Base-by-base conservation (phyloP, 441 rosid genomes). In the Lepidium campestre region DNA sequence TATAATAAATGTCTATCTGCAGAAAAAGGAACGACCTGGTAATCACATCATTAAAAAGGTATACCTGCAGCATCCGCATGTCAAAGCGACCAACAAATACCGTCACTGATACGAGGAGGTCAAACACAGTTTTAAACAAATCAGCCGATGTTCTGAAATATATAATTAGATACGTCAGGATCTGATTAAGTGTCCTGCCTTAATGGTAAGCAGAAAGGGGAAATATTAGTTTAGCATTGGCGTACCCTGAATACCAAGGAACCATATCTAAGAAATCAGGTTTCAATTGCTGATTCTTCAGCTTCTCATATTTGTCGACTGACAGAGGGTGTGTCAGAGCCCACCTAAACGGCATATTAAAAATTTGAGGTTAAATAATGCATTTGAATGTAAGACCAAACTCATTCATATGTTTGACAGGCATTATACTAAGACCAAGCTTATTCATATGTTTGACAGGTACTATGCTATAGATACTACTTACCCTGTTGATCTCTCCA, bases 1-100 rank as follows among this genome's bases (percentile, higher is more conserved):
- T 32, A 48, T 22, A n/a, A 42, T 13, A 44, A 22, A n/a, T 40
- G 10, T 72, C 31, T 60, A 48, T 20, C 22, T 17, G 18, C 36
- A 22, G 55, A 37, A 57, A 12, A 68, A 47, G 14, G 19, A 49
- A 40, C 40, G 48, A 13, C 29, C 31, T 13, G 41, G 34, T 17
- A 45, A 29, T 61, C 46, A 32, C 39, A 67, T 36, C 45, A 53
- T 40, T 18, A 22, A 65, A 56, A 52, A 65, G 64, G 37, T 23
- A 57, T 59, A 92, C 99, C 97, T 95, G 99, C 96, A 95, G 94
- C 99, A 95, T 95, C 39, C 99, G 93, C 99, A 95, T 95, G 79
- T 95, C 99, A 86, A 95, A 95, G 69, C 99, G 95, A 48, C 99
- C 99, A 80, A 95, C 87, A 84, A 95, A 95, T 18, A 95, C 82